phyloP scores from a whole-genome alignment of 345 rosid species.

The Eucalyptus caleyi region DNA sequence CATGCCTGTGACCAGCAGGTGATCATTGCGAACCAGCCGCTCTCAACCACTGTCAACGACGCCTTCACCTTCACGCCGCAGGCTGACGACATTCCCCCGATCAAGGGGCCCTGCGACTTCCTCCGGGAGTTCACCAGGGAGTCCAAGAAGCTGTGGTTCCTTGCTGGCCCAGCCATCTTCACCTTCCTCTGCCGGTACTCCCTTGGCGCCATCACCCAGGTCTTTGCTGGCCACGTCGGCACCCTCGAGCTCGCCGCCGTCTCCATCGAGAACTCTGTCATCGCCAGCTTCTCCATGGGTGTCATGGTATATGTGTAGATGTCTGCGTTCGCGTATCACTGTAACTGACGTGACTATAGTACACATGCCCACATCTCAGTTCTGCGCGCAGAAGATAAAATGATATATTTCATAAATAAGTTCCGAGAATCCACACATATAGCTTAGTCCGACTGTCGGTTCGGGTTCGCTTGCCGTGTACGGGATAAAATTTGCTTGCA shows the following conservation, averaged over 20 bases:
- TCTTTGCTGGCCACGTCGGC: constrained; percentile 68
- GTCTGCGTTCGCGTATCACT: neutral
- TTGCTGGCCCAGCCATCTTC: constrained; percentile 95
- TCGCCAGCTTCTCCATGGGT: constrained; percentile 87
- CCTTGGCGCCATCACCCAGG: constrained; percentile 80
- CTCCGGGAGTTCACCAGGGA: constrained; percentile 39
- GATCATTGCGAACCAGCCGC: neutral
- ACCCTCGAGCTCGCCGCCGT: constrained; percentile 71
- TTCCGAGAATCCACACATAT: neutral
- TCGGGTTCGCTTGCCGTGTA: neutral
- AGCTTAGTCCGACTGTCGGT: neutral
- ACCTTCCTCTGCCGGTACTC: constrained; percentile 72
- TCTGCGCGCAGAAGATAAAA: neutral
- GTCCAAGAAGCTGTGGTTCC: constrained; percentile 63
- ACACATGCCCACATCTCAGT: neutral
- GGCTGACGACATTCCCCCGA: constrained; percentile 56
- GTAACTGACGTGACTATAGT: neutral
- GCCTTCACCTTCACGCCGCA: constrained; percentile 18
- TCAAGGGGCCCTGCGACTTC: constrained; percentile 30
- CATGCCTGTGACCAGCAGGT: neutral
- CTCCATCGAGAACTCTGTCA: constrained; percentile 79
- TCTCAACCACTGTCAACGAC: neutral
- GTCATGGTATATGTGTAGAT: constrained; percentile 28
- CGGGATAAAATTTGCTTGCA: neutral
- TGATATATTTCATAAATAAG: neutral